Conservation (phyloP, 371 early-diverging fungal genomes). For the Mucor circinelloides region DNA sequence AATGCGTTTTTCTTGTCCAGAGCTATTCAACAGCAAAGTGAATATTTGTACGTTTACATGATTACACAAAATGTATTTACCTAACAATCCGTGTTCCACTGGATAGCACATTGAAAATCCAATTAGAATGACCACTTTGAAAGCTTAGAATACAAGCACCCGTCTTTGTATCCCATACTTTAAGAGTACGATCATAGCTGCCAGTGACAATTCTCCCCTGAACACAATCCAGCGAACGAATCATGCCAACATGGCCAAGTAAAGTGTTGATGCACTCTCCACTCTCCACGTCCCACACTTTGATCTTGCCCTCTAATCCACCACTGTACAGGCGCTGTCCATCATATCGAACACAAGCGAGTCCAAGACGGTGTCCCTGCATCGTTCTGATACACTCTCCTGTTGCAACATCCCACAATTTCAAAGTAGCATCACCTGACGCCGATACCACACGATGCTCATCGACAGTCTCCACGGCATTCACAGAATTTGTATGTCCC, state of each 20-base stretch:
- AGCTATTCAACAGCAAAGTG: not conserved
- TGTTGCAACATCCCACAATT: constrained; percentile 83
- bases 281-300: constrained; percentile 89
- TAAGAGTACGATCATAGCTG: constrained; percentile 92
- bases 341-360: constrained; percentile 93
- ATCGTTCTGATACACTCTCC: constrained; percentile 68
- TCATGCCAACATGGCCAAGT: constrained; percentile 88
- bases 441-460: constrained; percentile 77
- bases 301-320: constrained; percentile 90
- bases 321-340: constrained; percentile 87
- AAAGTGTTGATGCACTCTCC: constrained; percentile 77
- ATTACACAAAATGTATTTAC: constrained; percentile 10
- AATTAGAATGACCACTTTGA: constrained; percentile 78
- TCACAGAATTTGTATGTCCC: constrained; percentile 90
- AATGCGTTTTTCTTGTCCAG: constrained; percentile 10
- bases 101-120: constrained; percentile 93
- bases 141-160: constrained; percentile 58
- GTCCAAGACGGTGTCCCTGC: constrained; percentile 77
- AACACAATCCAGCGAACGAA: constrained; percentile 84
- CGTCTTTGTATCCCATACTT: constrained; percentile 83
- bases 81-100: constrained; percentile 76
- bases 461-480: constrained; percentile 76
- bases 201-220: constrained; percentile 54
- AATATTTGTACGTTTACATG: not conserved
- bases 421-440: constrained; percentile 85